Evolutionary conservation across 1,284 basidiomycete genomes (phyloP).

Genomic region (Butyriboletus appendiculatus): DNA sequence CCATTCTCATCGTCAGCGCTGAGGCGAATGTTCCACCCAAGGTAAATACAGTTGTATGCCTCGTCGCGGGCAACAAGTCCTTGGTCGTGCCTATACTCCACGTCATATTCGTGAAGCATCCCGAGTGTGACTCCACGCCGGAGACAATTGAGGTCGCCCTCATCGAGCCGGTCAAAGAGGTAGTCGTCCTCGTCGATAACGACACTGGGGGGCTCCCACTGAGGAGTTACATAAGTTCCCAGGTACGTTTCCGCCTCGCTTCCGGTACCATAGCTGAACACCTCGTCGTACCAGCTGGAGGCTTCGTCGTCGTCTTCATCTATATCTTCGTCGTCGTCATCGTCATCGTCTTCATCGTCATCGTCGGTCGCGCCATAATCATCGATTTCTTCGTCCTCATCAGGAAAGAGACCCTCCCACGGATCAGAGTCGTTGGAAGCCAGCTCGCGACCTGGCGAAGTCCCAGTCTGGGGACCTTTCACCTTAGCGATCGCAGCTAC

Average conservation of each 20-base stretch:
- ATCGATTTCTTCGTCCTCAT: slow-evolving; percentile 42
- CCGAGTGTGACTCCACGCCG: slow-evolving; percentile 59
- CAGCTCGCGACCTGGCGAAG: slow-evolving; percentile 25
- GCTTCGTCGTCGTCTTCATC: slow-evolving; percentile 35
- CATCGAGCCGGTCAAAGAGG: slow-evolving; percentile 38
- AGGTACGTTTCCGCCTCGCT: slow-evolving; percentile 40
- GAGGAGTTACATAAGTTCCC: slow-evolving; percentile 43
- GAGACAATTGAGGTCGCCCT: slow-evolving; percentile 48
- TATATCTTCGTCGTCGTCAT: slow-evolving; percentile 31
- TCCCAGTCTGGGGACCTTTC: slow-evolving; percentile 23
- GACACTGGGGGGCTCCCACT: slow-evolving; percentile 58
- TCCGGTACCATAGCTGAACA: slow-evolving; percentile 37
- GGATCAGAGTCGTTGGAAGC: slow-evolving; percentile 49
- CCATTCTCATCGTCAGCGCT: slow-evolving; percentile 52
- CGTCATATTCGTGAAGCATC: slow-evolving; percentile 57
- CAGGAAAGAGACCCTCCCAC: slow-evolving; percentile 66
- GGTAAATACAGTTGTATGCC: slow-evolving; percentile 46
- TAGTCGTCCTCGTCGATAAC: slow-evolving; percentile 40
- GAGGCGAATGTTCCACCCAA: slow-evolving; percentile 67
- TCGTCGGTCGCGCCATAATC: slow-evolving; percentile 42
- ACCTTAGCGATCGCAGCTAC: slow-evolving; percentile 48
- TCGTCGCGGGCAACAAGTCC: slow-evolving; percentile 50
- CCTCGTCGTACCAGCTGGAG: slow-evolving; percentile 36
- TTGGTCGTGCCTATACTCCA: slow-evolving; percentile 53
- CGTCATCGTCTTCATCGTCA: slow-evolving; percentile 34